Percentiles rank a stretch among this genome's conserved stretches.
phyloP scores from a whole-genome alignment of 148 eudicot genomes.

The Polygonum maritimum region DNA sequence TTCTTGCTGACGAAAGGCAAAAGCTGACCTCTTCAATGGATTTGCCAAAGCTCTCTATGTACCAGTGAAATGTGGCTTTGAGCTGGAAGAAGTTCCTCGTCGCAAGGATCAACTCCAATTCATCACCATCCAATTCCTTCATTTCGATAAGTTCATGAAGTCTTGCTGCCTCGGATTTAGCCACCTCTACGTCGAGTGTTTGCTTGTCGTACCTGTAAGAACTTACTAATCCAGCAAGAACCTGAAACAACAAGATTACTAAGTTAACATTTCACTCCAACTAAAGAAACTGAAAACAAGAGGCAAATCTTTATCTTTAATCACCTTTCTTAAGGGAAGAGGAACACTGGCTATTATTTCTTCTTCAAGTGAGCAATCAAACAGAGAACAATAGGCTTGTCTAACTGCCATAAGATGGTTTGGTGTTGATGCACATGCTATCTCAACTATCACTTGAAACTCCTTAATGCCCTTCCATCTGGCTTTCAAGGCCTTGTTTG shows the following conservation, averaged over 20 bases:
- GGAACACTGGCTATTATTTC: conserved; percentile 41
- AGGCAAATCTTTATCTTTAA: not conserved
- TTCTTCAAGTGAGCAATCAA: conserved; percentile 66
- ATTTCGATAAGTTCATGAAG: conserved; percentile 37
- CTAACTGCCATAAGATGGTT: conserved; percentile 63
- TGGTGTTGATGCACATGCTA: conserved; percentile 71
- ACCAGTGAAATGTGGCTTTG: conserved; percentile 51
- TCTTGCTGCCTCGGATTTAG: conserved; percentile 49
- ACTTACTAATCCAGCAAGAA: conserved; percentile 62
- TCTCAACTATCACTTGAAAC: conserved; percentile 61
- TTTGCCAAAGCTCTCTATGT: conserved; percentile 38
- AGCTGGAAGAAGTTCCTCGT: conserved; percentile 66
- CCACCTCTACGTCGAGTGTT: conserved; percentile 40
- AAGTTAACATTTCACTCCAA: not conserved
- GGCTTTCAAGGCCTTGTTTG: conserved; percentile 44
- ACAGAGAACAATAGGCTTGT: conserved; percentile 53
- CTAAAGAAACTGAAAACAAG: not conserved
- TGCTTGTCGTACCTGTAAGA: conserved; percentile 64
- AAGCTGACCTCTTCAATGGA: conserved; percentile 44
- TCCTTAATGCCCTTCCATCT: conserved; percentile 33
- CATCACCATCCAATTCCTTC: conserved; percentile 52
- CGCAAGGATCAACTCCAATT: conserved; percentile 46
- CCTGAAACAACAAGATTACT: conserved; percentile 21
- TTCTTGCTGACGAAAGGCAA: no score
- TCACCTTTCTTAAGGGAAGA: conserved; percentile 60